phyloP scores from a whole-genome alignment of 2,329 filamentous ascomycete species.

The Xylariaceae sp. region DNA sequence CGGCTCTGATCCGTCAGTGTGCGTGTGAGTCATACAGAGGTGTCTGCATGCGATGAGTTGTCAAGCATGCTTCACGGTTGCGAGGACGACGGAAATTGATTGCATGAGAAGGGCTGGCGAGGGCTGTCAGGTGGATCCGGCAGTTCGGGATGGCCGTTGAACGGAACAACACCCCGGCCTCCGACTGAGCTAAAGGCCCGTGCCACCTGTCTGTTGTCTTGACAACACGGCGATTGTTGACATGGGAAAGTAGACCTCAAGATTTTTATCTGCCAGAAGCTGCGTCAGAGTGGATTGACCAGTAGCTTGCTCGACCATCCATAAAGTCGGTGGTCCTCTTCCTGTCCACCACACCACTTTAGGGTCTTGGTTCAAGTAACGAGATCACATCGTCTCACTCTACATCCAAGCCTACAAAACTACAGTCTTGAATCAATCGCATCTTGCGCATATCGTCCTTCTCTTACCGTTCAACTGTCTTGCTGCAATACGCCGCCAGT shows the following conservation, averaged over 20 bases:
- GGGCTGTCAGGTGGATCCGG: neutral
- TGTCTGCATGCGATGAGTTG: slow-evolving; percentile 24
- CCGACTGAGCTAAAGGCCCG: no score
- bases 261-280: slow-evolving; percentile 11
- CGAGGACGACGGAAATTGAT: slow-evolving; percentile 17
- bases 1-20: neutral
- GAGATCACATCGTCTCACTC: no score
- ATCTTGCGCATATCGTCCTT: no score
- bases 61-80: slow-evolving; percentile 22
- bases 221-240: slow-evolving; percentile 20
- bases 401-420: no score
- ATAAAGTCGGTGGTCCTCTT: slow-evolving; percentile 11
- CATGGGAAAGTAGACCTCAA: slow-evolving; percentile 6
- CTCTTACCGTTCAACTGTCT: no score
- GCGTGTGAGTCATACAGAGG: slow-evolving; percentile 29
- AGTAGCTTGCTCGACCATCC: neutral
- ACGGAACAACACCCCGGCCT: no score
- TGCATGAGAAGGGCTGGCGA: slow-evolving; percentile 7
- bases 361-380: no score
- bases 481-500: no score
- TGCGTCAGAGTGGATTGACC: slow-evolving; percentile 6
- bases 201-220: slow-evolving; percentile 8
- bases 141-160: neutral
- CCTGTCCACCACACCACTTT: slow-evolving; percentile 34
- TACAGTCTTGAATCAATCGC: no score